Base-by-base conservation (phyloP, 2,329 filamentous ascomycete species). In the Microdochium paspali region DNA sequence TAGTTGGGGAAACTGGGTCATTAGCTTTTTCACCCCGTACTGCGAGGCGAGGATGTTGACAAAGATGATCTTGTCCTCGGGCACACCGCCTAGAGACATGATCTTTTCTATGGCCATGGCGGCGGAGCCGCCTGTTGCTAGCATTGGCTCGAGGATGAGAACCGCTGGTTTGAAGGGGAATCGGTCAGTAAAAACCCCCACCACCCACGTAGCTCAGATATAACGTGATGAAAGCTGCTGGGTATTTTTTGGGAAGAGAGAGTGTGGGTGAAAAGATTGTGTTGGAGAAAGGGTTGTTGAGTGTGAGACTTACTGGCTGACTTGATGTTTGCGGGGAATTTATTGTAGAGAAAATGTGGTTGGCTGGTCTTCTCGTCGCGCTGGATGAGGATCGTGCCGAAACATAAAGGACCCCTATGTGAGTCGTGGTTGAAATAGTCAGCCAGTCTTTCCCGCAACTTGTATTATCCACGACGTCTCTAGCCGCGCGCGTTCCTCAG, bases 11-110 rank as follows among this genome's bases (percentile, higher is more conserved):
- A 40, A 40, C 35, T 18, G 3, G 15, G 10, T 18, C 35, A 21
- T 40, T 20, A 40, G 35, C 35, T 21, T 40, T 3, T 9, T 20
- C 35, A 40, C 35, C n/a, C 35, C 35, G 35, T 21, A 76, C 90
- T 90, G 95, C 21, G 70, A 67, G 28, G 75, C 71, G 1, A 89
- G 87, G 3, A 87, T 88, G 43, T 87, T 88, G 20, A 97, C 81
- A 45, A 98, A 58, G 44, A 97, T 73, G 47, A 97, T 77, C 68
- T 85, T 90, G 70, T 95, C 90, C 1, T 97, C 81, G 9, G 76
- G 71, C 3, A 97, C 89, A 39, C 78, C 74, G 25, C 77, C 74
- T 84, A 96, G 94, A 5, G 69, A 73, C 73, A 91, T 87, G 52
- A 90, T 67, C 72, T 40, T 40, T 5, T 40, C 35, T 6, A 40